Evolutionary conservation across 495 filamentous ascomycete genomes (phyloP), one percentile per base, ranked within the genome.

Genomic region (Neurospora sp.): DNA sequence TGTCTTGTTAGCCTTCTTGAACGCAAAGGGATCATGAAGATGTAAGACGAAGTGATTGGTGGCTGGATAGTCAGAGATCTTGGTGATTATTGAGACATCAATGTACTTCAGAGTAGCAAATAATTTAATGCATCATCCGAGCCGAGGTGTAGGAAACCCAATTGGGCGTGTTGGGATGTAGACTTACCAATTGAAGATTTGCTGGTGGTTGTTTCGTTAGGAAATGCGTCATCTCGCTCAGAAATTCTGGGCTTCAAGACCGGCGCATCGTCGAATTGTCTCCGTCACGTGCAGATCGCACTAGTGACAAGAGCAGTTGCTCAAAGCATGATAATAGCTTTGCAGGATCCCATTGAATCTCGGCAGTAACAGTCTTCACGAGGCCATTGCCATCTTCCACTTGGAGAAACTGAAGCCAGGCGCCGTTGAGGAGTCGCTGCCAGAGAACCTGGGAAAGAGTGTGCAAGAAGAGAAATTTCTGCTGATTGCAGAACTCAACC

Each of bases 51-150:
- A 39, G 41, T 69, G 70, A 40, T 11, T 20, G 38, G 18, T 75
- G 72, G 74, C 73, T 75, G 78, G 78, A 78, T 76, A 80, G 76
- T 87, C 86, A 88, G 85, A 89, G 86, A 89, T 89, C 86, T 88
- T 88, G 86, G 86, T 88, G 85, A 87, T 85, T 84, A 81, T 77
- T 73, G 73, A 76, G 78, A 82, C 83, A 84, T 84, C 80, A 83
- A 72, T 78, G 75, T 79, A 78, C 76, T 83, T 90, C 87, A 85
- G 87, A 85, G 90, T 90, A 90, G 90, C 89, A 91, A 91, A 89
- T 89, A 89, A 85, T 85, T 83, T 70, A 39, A 68, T 84, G 69
- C 83, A 82, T 86, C 85, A 86, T 86, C 41, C 80, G 73, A 77
- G 71, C 72, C 31, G 44, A 12, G 76, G 80, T 72, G 69, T 44